Conservation (phyloP, 2,329 filamentous ascomycete genomes). For the Nothomitra cinnamomea region DNA sequence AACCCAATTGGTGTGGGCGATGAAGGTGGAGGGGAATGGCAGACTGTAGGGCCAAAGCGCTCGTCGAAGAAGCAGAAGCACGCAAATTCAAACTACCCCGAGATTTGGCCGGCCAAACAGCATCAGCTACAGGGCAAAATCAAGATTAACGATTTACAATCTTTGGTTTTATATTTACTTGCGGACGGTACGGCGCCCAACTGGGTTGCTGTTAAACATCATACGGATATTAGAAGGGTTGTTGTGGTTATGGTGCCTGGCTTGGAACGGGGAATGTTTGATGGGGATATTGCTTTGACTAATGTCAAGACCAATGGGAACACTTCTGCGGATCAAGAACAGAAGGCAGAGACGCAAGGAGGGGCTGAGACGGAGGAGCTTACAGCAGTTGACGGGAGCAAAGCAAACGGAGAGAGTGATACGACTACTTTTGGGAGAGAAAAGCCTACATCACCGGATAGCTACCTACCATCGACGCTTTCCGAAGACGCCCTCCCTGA, state of each 20-base stretch:
- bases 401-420: not conserved
- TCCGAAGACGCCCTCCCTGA: slow-evolving; percentile 22
- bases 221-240: slow-evolving; percentile 46
- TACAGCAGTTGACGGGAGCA: not conserved
- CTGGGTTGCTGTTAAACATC: slow-evolving; percentile 45
- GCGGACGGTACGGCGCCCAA: slow-evolving; percentile 47
- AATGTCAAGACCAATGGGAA: not conserved
- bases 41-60: slow-evolving; percentile 11
- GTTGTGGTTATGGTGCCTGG: slow-evolving; percentile 87
- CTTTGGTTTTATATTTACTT: slow-evolving; percentile 47
- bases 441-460: slow-evolving; percentile 25
- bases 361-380: not conserved
- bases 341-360: not conserved
- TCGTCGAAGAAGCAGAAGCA: slow-evolving; percentile 13
- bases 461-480: slow-evolving; percentile 23
- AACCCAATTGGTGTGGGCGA: slow-evolving; percentile 16
- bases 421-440: slow-evolving; percentile 8
- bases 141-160: slow-evolving; percentile 44
- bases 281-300: slow-evolving; percentile 28
- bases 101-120: slow-evolving; percentile 12
- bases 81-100: slow-evolving; percentile 12
- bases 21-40: slow-evolving; percentile 14
- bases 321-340: not conserved
- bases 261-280: slow-evolving; percentile 79
- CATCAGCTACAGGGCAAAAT: slow-evolving; percentile 41